Conservation (phyloP, 345 rosid species). For the Syzygium aqueum region DNA sequence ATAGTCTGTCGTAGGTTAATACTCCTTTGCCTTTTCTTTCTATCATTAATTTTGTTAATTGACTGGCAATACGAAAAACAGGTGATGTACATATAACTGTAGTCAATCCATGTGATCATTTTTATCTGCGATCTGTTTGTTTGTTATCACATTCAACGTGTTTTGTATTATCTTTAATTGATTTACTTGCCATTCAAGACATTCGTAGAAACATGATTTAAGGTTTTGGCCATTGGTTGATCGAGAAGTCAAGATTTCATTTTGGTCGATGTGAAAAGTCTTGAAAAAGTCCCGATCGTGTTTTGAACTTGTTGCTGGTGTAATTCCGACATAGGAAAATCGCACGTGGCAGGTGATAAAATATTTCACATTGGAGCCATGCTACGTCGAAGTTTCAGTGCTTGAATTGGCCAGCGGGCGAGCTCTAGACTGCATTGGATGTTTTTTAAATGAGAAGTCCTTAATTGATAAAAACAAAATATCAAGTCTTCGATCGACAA, state of each 20-base stretch:
- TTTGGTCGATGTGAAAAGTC: not conserved
- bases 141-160: not conserved
- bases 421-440: too few relatives aligned
- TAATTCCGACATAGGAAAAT: not conserved
- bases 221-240: not conserved
- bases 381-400: not conserved
- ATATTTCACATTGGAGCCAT: not conserved
- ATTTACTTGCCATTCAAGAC: not conserved
- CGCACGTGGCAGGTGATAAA: not conserved
- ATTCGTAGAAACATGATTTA: not conserved
- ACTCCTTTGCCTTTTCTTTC: not conserved
- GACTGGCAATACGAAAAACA: not conserved
- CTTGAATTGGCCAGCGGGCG: not conserved
- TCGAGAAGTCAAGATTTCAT: not conserved
- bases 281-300: not conserved
- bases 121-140: not conserved
- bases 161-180: not conserved
- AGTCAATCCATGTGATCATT: not conserved
- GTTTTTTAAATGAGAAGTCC: too few relatives aligned
- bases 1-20: not conserved
- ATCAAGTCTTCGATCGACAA: not conserved
- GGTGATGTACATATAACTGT: not conserved
- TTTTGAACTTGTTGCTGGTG: not conserved
- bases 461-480: not conserved
- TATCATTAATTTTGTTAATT: not conserved